Evolutionary conservation across 495 filamentous ascomycete species (phyloP).

Genomic region (Delitschia confertaspora): DNA sequence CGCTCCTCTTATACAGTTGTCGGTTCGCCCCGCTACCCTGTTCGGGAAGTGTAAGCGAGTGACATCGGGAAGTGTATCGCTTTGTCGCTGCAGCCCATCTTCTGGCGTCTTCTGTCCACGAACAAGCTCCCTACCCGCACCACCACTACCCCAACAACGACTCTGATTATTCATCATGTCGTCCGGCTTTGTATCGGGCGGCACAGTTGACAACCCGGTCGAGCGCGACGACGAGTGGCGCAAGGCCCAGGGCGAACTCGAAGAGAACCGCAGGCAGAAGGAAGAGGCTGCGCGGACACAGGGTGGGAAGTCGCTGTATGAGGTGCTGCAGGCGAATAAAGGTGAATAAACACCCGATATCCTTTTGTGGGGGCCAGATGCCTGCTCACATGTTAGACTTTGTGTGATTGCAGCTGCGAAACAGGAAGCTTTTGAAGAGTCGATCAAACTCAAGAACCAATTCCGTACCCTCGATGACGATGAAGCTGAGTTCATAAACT

Average conservation of each 20-base stretch:
- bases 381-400: conserved; percentile 48
- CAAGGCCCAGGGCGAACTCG: conserved; percentile 65
- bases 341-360: conserved; percentile 45
- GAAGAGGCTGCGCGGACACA: conserved; percentile 48
- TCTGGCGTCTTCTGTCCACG: no score
- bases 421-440: conserved; percentile 92
- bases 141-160: conserved; percentile 45
- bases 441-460: conserved; percentile 71
- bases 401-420: conserved; percentile 67
- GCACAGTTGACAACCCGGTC: conserved; percentile 52
- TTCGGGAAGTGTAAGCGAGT: no score
- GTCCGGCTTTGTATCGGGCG: conserved; percentile 75
- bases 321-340: conserved; percentile 89
- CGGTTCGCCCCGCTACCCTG: not conserved
- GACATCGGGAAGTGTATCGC: not conserved
- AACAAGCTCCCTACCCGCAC: conserved; percentile 29
- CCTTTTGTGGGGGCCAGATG: not conserved
- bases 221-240: conserved; percentile 65
- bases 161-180: conserved; percentile 50
- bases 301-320: conserved; percentile 67
- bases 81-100: not conserved
- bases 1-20: no score
- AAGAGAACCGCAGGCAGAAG: conserved; percentile 54
- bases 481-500: conserved; percentile 86
- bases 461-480: conserved; percentile 90